These are phyloP conservation scores for Kwoniella pini DNA, from an alignment of 768 basidiomycete genomes.

Conservation along the genomic window DNA sequence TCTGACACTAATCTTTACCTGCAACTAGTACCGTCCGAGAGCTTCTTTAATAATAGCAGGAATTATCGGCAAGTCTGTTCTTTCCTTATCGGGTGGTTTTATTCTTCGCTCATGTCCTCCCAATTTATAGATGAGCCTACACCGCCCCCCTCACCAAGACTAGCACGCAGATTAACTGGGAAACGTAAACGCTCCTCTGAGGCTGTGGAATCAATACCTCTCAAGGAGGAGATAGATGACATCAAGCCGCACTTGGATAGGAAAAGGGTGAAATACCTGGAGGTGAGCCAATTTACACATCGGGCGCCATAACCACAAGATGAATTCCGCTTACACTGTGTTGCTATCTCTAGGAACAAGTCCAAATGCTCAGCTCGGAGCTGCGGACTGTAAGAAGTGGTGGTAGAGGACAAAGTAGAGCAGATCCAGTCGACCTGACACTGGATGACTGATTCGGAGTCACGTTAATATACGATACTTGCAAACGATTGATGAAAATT, in stretches of 20 bases:
- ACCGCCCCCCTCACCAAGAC: neutral
- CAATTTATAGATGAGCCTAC: no score
- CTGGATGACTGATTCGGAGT: constrained; percentile 1
- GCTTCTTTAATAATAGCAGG: neutral
- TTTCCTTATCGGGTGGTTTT: neutral
- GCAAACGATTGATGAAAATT: no score
- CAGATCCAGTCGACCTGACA: constrained; percentile 1
- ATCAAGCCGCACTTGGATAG: neutral
- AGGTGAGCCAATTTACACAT: neutral
- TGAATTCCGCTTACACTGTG: no score
- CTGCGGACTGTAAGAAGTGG: neutral
- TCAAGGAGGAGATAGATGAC: neutral
- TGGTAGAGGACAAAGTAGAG: neutral
- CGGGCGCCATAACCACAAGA: neutral
- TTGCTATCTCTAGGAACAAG: constrained; percentile 1
- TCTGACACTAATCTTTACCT: neutral
- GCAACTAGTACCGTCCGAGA: neutral
- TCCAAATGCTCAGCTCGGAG: constrained; percentile 3
- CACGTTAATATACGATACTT: no score
- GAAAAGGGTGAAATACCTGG: constrained; percentile 12
- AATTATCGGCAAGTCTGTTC: neutral
- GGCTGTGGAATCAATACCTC: no score
- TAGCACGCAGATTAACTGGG: neutral
- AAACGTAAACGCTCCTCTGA: constrained; percentile 4
- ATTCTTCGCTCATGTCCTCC: no score